Evolutionary conservation across 352 stramenopile species (phyloP).

Genomic region (Globisporangium spiculum): DNA sequence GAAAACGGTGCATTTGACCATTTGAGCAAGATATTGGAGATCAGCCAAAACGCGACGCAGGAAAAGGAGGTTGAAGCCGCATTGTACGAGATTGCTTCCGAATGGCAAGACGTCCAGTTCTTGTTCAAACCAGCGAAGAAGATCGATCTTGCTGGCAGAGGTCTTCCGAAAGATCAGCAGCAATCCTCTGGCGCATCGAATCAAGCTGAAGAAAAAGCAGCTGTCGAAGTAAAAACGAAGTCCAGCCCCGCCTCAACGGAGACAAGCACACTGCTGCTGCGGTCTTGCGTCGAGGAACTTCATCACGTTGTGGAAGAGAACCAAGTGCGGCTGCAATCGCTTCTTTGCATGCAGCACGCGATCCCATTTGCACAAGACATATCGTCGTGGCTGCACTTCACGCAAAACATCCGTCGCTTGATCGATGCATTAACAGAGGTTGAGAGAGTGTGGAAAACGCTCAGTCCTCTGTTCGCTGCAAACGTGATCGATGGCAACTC

Average conservation of each 20-base stretch:
- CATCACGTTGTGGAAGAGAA: slow-evolving; percentile 62
- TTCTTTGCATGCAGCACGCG: slow-evolving; percentile 46
- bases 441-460: slow-evolving; percentile 45
- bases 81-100: slow-evolving; percentile 37
- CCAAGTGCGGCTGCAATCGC: slow-evolving; percentile 40
- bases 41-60: slow-evolving; percentile 63
- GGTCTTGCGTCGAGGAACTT: slow-evolving; percentile 39
- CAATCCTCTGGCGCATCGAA: not conserved
- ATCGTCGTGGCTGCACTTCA: slow-evolving; percentile 44
- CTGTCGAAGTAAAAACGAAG: not conserved
- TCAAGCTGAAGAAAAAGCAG: not conserved
- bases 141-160: too few species aligned
- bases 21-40: slow-evolving; percentile 44
- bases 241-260: not conserved
- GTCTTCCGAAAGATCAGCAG: not conserved
- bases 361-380: slow-evolving; percentile 46
- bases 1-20: slow-evolving; percentile 67
- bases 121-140: slow-evolving; percentile 33
- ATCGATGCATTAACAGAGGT: slow-evolving; percentile 37
- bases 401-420: slow-evolving; percentile 33
- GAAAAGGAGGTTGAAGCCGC: slow-evolving; percentile 62
- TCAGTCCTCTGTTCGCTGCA: slow-evolving; percentile 50
- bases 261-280: slow-evolving; percentile 21
- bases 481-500: slow-evolving; percentile 44
- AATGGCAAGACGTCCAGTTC: slow-evolving; percentile 49